Base-by-base conservation (phyloP, 805 yeast species). In the Tetrapisispora namnaoensis region DNA sequence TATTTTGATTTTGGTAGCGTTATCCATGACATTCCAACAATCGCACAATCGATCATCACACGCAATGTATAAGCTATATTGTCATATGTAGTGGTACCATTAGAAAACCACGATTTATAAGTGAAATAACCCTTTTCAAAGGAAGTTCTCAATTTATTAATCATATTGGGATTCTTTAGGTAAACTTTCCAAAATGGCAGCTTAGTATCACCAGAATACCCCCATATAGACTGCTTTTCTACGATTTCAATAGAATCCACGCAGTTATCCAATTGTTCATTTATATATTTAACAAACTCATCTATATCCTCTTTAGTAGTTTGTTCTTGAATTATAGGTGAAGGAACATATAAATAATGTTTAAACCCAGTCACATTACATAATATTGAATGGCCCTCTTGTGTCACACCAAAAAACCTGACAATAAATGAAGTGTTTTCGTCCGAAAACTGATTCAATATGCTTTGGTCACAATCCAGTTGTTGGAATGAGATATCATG, bases 11-110 rank as follows among this genome's bases (percentile, higher is more conserved):
- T 77, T 0, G 98, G 97, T 24, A 91, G 73, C 0, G 96, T 85
- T 27, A 95, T 74, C 99, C 99, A 93, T 24, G 95, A 85, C 99
- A 93, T 93, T 37, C 99, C 95, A 1, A 91, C 84, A 52, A 91
- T 87, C 45, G 83, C 79, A 66, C 95, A 83, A 68, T 93, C 99
- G 41, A 93, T 79, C 93, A 93, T 88, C 67, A 90, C 71, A 57
- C 99, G 74, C 51, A 95, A 67, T 35, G 88, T 71, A 63, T 84
- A 95, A 49, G 89, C 87, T 52, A 93, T 82, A 63, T 93, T 93
- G 67, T 93, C 99, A 63, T 82, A 93, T 0, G 97, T 81, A 57
- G 83, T 80, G 16, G 75, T 66, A 54, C 83, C 80, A 32, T 73
- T 71, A 2, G 77, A 71, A 22, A 79, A 76, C 66, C 87, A 84